Percentiles rank a stretch among this genome's conserved stretches.
Evolutionary conservation across 2,329 filamentous ascomycete species (phyloP).

Genomic region (Penicillium italicum): DNA sequence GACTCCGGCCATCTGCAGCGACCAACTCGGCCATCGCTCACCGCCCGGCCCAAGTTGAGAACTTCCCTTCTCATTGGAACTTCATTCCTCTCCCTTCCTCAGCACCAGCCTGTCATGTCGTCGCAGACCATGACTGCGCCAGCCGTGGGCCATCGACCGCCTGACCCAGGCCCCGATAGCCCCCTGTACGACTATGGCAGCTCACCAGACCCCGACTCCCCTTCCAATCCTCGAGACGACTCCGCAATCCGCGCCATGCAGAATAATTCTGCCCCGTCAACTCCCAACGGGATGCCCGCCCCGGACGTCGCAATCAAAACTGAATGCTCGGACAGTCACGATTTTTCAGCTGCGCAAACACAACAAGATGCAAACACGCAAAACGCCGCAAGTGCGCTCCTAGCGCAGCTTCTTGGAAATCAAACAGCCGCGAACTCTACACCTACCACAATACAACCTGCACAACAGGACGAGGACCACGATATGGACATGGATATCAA

Average conservation of each 20-base stretch:
- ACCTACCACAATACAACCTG: slow-evolving; percentile 16
- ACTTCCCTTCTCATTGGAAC: slow-evolving; percentile 25
- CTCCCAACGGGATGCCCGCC: slow-evolving; percentile 30
- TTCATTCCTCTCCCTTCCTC: slow-evolving; percentile 23
- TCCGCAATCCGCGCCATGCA: slow-evolving; percentile 40
- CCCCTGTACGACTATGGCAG: slow-evolving; percentile 40
- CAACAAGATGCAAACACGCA: slow-evolving; percentile 38
- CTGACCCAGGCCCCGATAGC: slow-evolving; percentile 41
- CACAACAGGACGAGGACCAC: slow-evolving; percentile 11
- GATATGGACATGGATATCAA: slow-evolving; percentile 14
- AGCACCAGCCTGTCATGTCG: slow-evolving; percentile 41
- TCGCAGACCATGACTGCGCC: slow-evolving; percentile 49
- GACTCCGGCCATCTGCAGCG: slow-evolving; percentile 24
- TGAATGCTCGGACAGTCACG: slow-evolving; percentile 27
- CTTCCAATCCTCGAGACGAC: slow-evolving; percentile 32
- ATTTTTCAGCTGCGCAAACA: slow-evolving; percentile 21
- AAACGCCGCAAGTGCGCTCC: slow-evolving; percentile 40
- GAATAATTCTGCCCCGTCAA: slow-evolving; percentile 36
- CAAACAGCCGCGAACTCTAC: slow-evolving; percentile 25
- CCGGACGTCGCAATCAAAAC: slow-evolving; percentile 32
- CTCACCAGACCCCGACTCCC: slow-evolving; percentile 26
- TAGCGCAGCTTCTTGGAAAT: slow-evolving; percentile 42
- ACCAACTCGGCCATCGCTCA: slow-evolving; percentile 25
- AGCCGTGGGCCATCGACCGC: slow-evolving; percentile 46
- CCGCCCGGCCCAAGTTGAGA: slow-evolving; percentile 25